Evolutionary conservation across 345 rosid genomes (phyloP).

Genomic region (Salix brachista): DNA sequence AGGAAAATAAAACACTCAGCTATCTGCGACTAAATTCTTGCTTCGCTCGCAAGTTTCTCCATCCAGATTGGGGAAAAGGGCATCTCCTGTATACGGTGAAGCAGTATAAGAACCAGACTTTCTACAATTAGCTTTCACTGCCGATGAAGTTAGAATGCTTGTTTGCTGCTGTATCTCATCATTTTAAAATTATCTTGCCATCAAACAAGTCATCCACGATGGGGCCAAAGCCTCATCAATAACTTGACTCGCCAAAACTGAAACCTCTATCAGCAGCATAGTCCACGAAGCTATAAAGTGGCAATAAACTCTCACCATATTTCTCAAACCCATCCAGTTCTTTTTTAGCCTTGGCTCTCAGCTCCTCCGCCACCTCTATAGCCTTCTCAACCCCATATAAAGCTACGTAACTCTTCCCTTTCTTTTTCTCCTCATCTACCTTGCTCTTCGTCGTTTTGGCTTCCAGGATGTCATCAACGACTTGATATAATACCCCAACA

Average conservation of each 20-base stretch:
- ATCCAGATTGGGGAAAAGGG: too few species aligned
- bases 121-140: neutral
- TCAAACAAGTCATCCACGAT: neutral
- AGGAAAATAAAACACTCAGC: too few species aligned
- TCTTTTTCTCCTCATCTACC: constrained; percentile 26
- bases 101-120: neutral
- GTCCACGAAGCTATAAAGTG: constrained; percentile 83
- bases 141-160: neutral
- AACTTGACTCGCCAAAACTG: constrained; percentile 14
- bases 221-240: neutral
- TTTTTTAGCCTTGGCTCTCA: constrained; percentile 50
- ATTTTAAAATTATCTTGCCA: neutral
- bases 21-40: too few species aligned
- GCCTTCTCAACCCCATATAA: constrained; percentile 63
- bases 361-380: constrained; percentile 62
- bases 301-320: constrained; percentile 53
- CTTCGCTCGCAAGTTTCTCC: too few species aligned
- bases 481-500: constrained; percentile 80
- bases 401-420: constrained; percentile 51
- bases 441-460: constrained; percentile 22
- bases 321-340: constrained; percentile 62
- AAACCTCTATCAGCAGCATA: constrained; percentile 68
- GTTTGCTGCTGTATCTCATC: neutral
- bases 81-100: neutral
- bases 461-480: constrained; percentile 61